Evolutionary conservation across 2,329 filamentous ascomycete species (phyloP).

Genomic region (Ceratocystiopsis brevicomis): DNA sequence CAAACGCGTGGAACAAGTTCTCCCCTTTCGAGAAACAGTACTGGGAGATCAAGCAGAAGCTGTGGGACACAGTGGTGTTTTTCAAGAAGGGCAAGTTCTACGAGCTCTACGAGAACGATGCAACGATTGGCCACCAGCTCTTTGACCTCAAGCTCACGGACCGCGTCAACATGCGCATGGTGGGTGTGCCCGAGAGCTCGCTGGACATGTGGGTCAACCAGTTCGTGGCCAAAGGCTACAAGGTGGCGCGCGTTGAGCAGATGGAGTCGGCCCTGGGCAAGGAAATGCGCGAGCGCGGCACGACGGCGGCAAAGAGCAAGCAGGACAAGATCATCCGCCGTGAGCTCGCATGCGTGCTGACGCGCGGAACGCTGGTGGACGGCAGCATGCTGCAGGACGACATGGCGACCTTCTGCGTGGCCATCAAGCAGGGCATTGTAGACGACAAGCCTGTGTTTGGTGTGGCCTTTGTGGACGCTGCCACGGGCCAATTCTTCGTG

Average conservation of each 20-base stretch:
- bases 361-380: slow-evolving; percentile 81
- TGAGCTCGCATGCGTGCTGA: slow-evolving; percentile 80
- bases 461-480: slow-evolving; percentile 84
- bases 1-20: slow-evolving; percentile 60
- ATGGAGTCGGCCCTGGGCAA: slow-evolving; percentile 91
- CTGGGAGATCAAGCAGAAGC: slow-evolving; percentile 97
- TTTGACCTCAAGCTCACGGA: slow-evolving; percentile 97
- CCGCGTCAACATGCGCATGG: slow-evolving; percentile 98
- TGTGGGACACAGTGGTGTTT: slow-evolving; percentile 94
- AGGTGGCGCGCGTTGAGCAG: slow-evolving; percentile 91
- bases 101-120: slow-evolving; percentile 94
- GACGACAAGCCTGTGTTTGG: slow-evolving; percentile 66
- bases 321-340: slow-evolving; percentile 85
- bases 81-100: slow-evolving; percentile 99
- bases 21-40: slow-evolving; percentile 96
- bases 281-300: slow-evolving; percentile 90
- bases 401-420: slow-evolving; percentile 89
- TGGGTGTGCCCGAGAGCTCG: slow-evolving; percentile 87
- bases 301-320: slow-evolving; percentile 40
- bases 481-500: slow-evolving; percentile 88
- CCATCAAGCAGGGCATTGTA: slow-evolving; percentile 63
- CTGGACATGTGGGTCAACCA: slow-evolving; percentile 96
- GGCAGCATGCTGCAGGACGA: slow-evolving; percentile 95
- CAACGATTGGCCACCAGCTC: slow-evolving; percentile 84
- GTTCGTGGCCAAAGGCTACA: slow-evolving; percentile 94